These are phyloP conservation scores for Kandelia obovata DNA, from an alignment of 345 rosid species.

Conservation along the genomic window DNA sequence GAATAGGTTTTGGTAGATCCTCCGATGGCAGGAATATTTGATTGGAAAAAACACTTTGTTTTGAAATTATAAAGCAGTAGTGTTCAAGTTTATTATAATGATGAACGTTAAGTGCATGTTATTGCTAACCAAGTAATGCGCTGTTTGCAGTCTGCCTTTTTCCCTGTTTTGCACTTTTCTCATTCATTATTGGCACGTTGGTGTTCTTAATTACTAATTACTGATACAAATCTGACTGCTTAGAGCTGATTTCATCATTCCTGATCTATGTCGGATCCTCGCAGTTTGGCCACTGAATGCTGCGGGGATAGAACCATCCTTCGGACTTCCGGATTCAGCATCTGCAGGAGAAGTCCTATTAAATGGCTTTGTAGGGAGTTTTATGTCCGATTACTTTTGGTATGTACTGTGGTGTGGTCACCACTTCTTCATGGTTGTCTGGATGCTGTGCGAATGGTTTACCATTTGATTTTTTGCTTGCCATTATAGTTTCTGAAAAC, in stretches of 20 bases:
- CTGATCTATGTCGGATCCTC: not conserved
- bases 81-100: too few species aligned
- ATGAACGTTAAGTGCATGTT: too few species aligned
- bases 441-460: not conserved
- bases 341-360: slow-evolving; percentile 37
- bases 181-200: not conserved
- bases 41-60: too few species aligned
- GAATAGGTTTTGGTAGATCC: too few species aligned
- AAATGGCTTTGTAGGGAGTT: slow-evolving; percentile 51
- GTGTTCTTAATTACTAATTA: not conserved
- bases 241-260: too few species aligned
- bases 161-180: too few species aligned
- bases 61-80: too few species aligned
- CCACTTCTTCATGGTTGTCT: not conserved
- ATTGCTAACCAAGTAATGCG: not conserved
- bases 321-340: slow-evolving; percentile 47
- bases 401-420: slow-evolving; percentile 16
- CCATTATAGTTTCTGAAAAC: not conserved
- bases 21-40: too few species aligned
- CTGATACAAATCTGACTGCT: too few species aligned
- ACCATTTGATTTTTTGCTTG: not conserved
- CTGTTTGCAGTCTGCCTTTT: not conserved
- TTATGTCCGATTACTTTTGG: slow-evolving; percentile 63
- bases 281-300: slow-evolving; percentile 62
- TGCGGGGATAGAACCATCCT: slow-evolving; percentile 51